Conservation (phyloP, 2,329 filamentous ascomycete species). For the Mariannaea elegans region DNA sequence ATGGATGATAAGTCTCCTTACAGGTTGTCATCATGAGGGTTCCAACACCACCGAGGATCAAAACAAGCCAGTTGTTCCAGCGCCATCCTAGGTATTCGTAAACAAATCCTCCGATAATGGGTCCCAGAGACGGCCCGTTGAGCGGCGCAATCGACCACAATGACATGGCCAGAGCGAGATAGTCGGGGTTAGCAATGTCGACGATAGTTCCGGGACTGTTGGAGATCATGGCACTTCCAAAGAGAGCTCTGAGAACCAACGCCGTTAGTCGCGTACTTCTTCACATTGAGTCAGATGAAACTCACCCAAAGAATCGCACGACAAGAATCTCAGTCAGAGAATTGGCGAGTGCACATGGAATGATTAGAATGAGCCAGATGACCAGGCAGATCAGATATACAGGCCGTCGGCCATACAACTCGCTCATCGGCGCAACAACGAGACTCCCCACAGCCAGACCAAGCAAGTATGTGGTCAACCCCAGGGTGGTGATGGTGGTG, state of each 20-base stretch:
- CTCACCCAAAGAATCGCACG: slow-evolving; percentile 75
- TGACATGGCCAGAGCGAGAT: slow-evolving; percentile 83
- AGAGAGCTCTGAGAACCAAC: slow-evolving; percentile 53
- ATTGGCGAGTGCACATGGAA: slow-evolving; percentile 76
- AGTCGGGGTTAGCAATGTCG: slow-evolving; percentile 83
- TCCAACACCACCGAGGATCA: slow-evolving; percentile 74
- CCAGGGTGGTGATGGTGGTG: slow-evolving; percentile 73
- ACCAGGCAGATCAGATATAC: slow-evolving; percentile 74
- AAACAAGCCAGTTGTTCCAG: slow-evolving; percentile 84
- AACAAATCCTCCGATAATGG: slow-evolving; percentile 76
- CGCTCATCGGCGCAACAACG: slow-evolving; percentile 77
- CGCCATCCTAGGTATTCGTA: slow-evolving; percentile 82
- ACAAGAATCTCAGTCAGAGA: slow-evolving; percentile 75
- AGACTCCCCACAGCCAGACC: slow-evolving; percentile 78
- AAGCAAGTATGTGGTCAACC: slow-evolving; percentile 80
- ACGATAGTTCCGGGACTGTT: slow-evolving; percentile 85
- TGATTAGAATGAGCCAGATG: slow-evolving; percentile 72
- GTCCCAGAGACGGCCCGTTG: slow-evolving; percentile 68
- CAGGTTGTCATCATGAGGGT: slow-evolving; percentile 67
- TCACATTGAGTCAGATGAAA: slow-evolving; percentile 10
- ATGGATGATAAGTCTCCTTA: slow-evolving; percentile 80
- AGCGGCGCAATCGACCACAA: slow-evolving; percentile 86
- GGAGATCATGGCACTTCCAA: slow-evolving; percentile 78
- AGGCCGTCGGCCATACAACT: slow-evolving; percentile 73
- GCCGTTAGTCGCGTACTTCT: not conserved